A percentile compares a stretch with the other conserved stretches of the same genome.
Evolutionary conservation across 2,329 filamentous ascomycete species (phyloP).

Genomic region (Fusarium armeniacum): DNA sequence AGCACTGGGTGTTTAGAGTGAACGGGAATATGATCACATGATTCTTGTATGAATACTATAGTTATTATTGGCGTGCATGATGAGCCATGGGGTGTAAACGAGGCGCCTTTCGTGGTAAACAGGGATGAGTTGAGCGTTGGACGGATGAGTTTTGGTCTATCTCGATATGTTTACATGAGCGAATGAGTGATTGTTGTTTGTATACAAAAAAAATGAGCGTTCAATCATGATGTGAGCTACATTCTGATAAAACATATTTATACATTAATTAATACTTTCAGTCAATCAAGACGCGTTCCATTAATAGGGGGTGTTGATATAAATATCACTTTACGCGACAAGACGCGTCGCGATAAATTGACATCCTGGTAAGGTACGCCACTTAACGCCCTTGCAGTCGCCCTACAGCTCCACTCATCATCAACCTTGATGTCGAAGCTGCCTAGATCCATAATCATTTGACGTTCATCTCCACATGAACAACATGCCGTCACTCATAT

Average conservation of each 20-base stretch:
- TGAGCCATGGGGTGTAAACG: slow-evolving; percentile 23
- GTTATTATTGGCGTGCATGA: slow-evolving; percentile 34
- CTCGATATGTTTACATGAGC: slow-evolving; percentile 19
- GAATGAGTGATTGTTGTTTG: slow-evolving; percentile 1
- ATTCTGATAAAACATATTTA: too few relatives aligned
- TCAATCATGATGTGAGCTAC: background rate
- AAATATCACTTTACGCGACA: slow-evolving; percentile 43
- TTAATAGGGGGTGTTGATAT: too few relatives aligned
- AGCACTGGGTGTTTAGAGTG: slow-evolving; percentile 14
- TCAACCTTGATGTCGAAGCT: slow-evolving; percentile 15
- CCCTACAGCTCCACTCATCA: slow-evolving; percentile 40
- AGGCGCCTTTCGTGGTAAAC: slow-evolving; percentile 34
- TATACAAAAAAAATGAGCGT: background rate
- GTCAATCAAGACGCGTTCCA: too few relatives aligned
- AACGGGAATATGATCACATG: slow-evolving; percentile 39
- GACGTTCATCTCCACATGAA: too few relatives aligned
- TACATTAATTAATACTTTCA: too few relatives aligned
- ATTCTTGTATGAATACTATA: slow-evolving; percentile 41
- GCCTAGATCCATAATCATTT: slow-evolving; percentile 4
- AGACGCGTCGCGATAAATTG: slow-evolving; percentile 39
- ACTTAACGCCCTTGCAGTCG: slow-evolving; percentile 32
- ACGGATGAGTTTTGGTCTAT: slow-evolving; percentile 31
- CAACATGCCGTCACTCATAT: slow-evolving; percentile 22
- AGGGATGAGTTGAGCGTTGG: slow-evolving; percentile 23
- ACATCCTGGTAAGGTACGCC: slow-evolving; percentile 22